These are phyloP conservation scores for Trichoderma gamsii DNA, from an alignment of 495 filamentous ascomycete genomes.

Conservation along the genomic window DNA sequence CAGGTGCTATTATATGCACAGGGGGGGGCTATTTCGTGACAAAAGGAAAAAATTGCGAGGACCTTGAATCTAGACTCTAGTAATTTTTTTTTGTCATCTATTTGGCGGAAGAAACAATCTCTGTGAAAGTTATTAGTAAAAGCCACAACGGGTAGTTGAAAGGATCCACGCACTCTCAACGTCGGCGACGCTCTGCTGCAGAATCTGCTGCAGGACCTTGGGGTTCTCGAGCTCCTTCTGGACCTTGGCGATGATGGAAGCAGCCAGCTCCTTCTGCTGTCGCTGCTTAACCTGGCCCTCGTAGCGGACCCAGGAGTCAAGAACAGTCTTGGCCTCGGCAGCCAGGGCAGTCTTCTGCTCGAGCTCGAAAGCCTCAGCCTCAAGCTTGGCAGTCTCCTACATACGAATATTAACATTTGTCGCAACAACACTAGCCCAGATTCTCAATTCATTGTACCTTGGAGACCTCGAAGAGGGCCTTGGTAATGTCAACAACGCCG, in stretches of 20 bases:
- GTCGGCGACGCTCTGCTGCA: conserved; percentile 89
- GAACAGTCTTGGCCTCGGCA: conserved; percentile 84
- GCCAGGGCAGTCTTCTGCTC: conserved; percentile 90
- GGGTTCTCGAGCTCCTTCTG: conserved; percentile 97
- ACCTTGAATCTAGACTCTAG: conserved; percentile 34
- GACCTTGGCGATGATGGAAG: conserved; percentile 89
- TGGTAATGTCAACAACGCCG: conserved; percentile 91
- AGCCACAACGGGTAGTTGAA: neutral
- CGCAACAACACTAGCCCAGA: neutral
- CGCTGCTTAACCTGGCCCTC: conserved; percentile 97
- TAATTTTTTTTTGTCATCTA: conserved; percentile 32
- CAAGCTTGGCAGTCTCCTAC: conserved; percentile 92
- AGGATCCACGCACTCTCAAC: conserved; percentile 76
- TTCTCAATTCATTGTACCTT: conserved; percentile 55
- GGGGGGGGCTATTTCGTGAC: conserved; percentile 22
- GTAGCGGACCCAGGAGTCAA: conserved; percentile 98
- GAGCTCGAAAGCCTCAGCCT: conserved; percentile 92
- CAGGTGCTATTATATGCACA: conserved; percentile 33
- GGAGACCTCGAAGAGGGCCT: conserved; percentile 93
- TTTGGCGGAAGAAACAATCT: conserved; percentile 44
- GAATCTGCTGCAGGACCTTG: conserved; percentile 87
- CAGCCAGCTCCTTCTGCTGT: conserved; percentile 92
- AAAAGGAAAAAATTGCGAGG: conserved; percentile 29
- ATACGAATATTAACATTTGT: neutral
- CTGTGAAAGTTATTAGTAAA: conserved; percentile 26